Evolutionary conservation across 2,329 filamentous ascomycete species (phyloP), one percentile per base, ranked within the genome.

Genomic region (Atkinsonella hypoxylon): DNA sequence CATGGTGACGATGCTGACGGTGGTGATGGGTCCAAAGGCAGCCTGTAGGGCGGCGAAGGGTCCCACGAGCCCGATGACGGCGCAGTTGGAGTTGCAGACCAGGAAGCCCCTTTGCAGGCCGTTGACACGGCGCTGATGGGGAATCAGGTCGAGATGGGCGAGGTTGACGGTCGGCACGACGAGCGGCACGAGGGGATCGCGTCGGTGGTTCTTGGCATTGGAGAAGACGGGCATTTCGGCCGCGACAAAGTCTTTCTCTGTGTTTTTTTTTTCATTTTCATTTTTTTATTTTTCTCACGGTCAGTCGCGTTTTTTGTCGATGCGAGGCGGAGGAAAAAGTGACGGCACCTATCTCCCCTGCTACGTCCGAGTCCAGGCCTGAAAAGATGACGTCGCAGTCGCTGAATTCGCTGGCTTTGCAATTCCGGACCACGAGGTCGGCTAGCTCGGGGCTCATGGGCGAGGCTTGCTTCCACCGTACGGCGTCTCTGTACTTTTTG

Each of bases 31-130:
- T 43, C 91, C 93, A 62, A 97, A 95, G 60, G 80, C 82, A 48
- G 83, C 80, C 67, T 95, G 87, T 36, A 97, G 80, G 15, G 91
- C 91, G 11, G 89, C 89, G 63, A 96, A 91, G 22, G 93, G 93
- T 56, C 95, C 94, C 54, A 96, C 91, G 52, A 97, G 81, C 45
- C 91, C 91, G 61, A 97, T 95, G 62, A 96, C 91, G 51, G 91
- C 91, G 71, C 93, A 98, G 73, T 97, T 97, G 57, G 89, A 95
- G 74, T 97, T 97, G 78, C 91, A 97, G 54, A 96, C 89, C 38
- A 97, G 73, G 73, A 97, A 95, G 22, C 93, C 93, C 70, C 87
- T 89, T 55, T 85, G 74, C 43, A 95, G 75, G 30, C 74, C 73
- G 66, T 86, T 80, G 42, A 85, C 76, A 63, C 81, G 76, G 55